Base-by-base conservation (phyloP, 768 basidiomycete genomes). In the Boletellus ananiceps region DNA sequence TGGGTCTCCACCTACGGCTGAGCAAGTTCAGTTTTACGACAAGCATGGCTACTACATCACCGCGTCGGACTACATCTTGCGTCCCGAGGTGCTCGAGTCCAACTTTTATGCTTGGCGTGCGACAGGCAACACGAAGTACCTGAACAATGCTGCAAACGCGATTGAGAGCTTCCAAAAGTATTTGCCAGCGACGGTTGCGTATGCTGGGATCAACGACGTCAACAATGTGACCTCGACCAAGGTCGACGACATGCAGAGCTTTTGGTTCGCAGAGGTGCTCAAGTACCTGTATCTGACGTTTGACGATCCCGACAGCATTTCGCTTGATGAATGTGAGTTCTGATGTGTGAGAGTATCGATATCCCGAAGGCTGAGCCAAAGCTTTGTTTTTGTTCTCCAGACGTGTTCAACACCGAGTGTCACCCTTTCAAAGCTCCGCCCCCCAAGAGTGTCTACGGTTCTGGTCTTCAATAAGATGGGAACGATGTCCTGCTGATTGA, bases 71-170 rank as follows among this genome's bases (percentile, higher is more conserved):
- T 89, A 88, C 57, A 75, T 82, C 62, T 70, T 81, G 35, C 83
- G 88, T 25, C 86, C 88, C 0, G 86, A 88, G 66, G 84, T 89
- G 21, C 75, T 89, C 15, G 86, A 89, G 63, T 84, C 81, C 45
- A 88, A 88, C 71, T 88, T 88, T 70, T 84, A 88, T 51, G 87
- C 86, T 0, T 89, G 74, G 75, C 79, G 88, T 21, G 78, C 74
- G 14, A 87, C 86, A 3, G 88, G 87, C 1, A 71, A 88, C 56
- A 64, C 66, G 5, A 86, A 84, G 57, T 89, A 87, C 62, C 72
- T 82, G 31, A 70, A 85, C 42, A 78, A 82, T 19, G 86, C 87
- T 2, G 76, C 72, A 4, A 71, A 68, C 32, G 86, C 84, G 9
- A 66, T 84, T 15, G 47, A 67, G 37, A 80, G 77, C 57, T 84